Percentiles rank a stretch among this genome's conserved stretches.
Conservation (phyloP, 148 eudicot species). For the Rhododendron griersonianum region DNA sequence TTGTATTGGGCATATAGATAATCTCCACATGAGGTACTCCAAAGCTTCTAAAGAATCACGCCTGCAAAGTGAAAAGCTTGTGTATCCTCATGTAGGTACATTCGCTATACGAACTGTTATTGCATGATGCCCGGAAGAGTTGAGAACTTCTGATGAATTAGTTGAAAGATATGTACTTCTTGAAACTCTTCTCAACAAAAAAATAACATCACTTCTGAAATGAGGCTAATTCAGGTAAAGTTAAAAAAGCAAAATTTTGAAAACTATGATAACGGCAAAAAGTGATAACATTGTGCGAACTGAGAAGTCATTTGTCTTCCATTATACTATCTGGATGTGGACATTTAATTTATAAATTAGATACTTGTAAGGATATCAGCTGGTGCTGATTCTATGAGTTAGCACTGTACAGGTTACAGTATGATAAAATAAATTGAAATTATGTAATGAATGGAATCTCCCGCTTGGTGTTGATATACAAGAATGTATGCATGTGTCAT, state of each 20-base stretch:
- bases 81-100: background rate
- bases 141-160: background rate
- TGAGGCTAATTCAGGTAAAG: background rate
- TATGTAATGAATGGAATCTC: background rate
- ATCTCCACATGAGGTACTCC: background rate
- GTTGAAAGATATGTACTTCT: background rate
- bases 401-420: background rate
- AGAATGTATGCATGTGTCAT: background rate
- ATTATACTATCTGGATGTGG: background rate
- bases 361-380: background rate
- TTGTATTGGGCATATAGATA: background rate
- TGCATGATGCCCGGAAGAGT: background rate
- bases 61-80: background rate
- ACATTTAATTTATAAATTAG: background rate
- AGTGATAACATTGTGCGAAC: background rate
- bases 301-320: background rate
- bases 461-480: background rate
- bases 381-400: background rate
- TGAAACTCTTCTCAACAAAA: background rate
- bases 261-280: background rate
- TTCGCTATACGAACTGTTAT: background rate
- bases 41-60: background rate
- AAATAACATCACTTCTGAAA: background rate
- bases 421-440: background rate
- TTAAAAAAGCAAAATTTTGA: background rate